Evolutionary conservation across 371 early-diverging fungal species (phyloP).

Genomic region (Lichtheimia ornata): DNA sequence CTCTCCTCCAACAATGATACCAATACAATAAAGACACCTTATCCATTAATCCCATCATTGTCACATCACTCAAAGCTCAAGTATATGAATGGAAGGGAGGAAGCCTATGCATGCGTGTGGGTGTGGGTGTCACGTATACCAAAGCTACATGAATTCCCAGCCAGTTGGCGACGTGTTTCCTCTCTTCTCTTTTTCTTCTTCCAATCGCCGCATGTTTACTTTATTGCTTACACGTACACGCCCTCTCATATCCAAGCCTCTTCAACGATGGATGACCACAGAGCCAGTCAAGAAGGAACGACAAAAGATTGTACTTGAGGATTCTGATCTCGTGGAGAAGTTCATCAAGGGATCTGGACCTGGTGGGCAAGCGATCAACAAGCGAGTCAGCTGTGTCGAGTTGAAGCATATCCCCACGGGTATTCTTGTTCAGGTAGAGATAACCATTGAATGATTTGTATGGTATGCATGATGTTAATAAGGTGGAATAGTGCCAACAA

Average conservation of each 20-base stretch:
- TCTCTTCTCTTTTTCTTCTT: too few species aligned
- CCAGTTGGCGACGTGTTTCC: too few species aligned
- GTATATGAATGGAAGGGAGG: too few species aligned
- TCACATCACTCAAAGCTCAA: too few species aligned
- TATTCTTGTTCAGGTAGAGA: constrained; percentile 66
- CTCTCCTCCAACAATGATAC: too few species aligned
- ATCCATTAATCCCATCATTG: too few species aligned
- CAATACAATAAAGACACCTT: too few species aligned
- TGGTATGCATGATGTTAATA: neutral
- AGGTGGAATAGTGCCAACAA: constrained; percentile 64
- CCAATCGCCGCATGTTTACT: neutral
- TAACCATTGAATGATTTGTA: neutral
- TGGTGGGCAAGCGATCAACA: constrained; percentile 95
- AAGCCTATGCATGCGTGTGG: too few species aligned
- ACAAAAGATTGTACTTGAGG: constrained; percentile 64
- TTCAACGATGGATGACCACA: neutral
- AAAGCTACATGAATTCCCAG: too few species aligned
- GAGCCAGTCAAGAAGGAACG: constrained; percentile 15
- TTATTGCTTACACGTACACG: constrained; percentile 1
- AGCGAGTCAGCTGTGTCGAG: constrained; percentile 82
- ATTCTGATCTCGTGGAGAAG: constrained; percentile 80
- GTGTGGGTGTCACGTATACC: too few species aligned
- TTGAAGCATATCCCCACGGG: constrained; percentile 86
- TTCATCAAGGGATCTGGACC: constrained; percentile 91
- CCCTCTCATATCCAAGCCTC: neutral